Evolutionary conservation across 2,329 filamentous ascomycete species (phyloP).

Genomic region (Tolypocladium guangdongense): DNA sequence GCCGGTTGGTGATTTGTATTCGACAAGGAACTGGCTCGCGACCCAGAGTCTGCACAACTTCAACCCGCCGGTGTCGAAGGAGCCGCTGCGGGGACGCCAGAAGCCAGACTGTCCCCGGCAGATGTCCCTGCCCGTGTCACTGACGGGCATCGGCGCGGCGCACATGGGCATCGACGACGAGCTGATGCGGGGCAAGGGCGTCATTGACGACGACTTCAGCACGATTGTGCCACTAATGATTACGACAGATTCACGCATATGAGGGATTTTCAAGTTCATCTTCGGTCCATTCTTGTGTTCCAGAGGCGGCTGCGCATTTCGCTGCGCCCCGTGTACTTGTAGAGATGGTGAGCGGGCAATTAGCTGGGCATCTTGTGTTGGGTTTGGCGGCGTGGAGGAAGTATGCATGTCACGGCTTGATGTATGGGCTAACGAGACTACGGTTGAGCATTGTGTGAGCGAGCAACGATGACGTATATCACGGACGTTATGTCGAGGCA

Average conservation of each 20-base stretch:
- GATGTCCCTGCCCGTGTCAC: constrained; percentile 6
- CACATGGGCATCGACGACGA: constrained; percentile 9
- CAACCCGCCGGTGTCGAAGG: background rate
- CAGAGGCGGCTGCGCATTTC: background rate
- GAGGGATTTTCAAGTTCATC: background rate
- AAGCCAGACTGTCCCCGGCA: background rate
- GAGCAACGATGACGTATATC: no score
- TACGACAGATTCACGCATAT: constrained; percentile 9
- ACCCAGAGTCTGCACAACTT: background rate
- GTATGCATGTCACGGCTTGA: background rate
- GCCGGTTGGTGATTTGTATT: background rate
- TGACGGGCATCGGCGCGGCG: constrained; percentile 15
- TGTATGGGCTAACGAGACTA: background rate
- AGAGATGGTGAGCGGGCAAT: background rate
- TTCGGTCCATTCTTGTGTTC: background rate
- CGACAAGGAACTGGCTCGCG: background rate
- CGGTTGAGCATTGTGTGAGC: background rate
- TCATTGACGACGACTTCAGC: constrained; percentile 8
- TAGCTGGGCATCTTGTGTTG: background rate
- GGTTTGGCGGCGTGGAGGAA: background rate
- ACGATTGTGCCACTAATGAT: constrained; percentile 6
- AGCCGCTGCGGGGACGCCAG: background rate
- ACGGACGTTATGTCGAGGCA: background rate
- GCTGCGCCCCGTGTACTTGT: background rate
- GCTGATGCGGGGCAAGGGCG: constrained; percentile 7